A percentile compares a stretch with the other conserved stretches of the same genome.
phyloP scores from a whole-genome alignment of 306 rosid species.

The Canavalia gladiata region DNA sequence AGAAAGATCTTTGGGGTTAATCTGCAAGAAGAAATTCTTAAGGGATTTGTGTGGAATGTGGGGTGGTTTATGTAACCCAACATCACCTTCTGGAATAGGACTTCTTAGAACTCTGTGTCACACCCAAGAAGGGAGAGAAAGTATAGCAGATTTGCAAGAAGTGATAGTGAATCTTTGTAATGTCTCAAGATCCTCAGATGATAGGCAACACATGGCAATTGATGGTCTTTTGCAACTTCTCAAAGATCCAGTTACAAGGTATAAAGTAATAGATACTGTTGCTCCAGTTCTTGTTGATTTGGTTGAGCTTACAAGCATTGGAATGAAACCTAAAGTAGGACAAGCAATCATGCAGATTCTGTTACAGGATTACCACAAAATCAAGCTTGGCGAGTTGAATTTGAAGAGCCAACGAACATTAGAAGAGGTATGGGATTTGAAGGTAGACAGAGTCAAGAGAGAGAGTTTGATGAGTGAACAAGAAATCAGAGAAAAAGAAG shows the following conservation, averaged over 20 bases:
- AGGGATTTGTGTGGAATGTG: slow-evolving; percentile 59
- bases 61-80: slow-evolving; percentile 64
- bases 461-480: slow-evolving; percentile 60
- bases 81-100: slow-evolving; percentile 70
- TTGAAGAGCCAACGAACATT: slow-evolving; percentile 55
- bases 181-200: slow-evolving; percentile 71
- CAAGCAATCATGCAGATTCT: slow-evolving; percentile 60
- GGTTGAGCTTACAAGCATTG: slow-evolving; percentile 57
- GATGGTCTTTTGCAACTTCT: slow-evolving; percentile 68
- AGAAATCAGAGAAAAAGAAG: slow-evolving; percentile 60
- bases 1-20: slow-evolving; percentile 59
- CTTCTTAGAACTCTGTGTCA: slow-evolving; percentile 62
- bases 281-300: slow-evolving; percentile 64
- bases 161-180: slow-evolving; percentile 58
- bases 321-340: slow-evolving; percentile 55
- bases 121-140: slow-evolving; percentile 62
- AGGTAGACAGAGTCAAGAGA: slow-evolving; percentile 70
- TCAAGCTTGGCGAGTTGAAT: slow-evolving; percentile 62
- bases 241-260: slow-evolving; percentile 66
- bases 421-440: slow-evolving; percentile 69
- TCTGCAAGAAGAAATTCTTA: slow-evolving; percentile 61
- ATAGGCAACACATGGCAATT: slow-evolving; percentile 61
- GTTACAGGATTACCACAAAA: slow-evolving; percentile 71
- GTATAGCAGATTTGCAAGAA: slow-evolving; percentile 49
- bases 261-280: slow-evolving; percentile 52